Base-by-base conservation (phyloP, 78 protist genomes). In the Pelomyxa schiedti region DNA sequence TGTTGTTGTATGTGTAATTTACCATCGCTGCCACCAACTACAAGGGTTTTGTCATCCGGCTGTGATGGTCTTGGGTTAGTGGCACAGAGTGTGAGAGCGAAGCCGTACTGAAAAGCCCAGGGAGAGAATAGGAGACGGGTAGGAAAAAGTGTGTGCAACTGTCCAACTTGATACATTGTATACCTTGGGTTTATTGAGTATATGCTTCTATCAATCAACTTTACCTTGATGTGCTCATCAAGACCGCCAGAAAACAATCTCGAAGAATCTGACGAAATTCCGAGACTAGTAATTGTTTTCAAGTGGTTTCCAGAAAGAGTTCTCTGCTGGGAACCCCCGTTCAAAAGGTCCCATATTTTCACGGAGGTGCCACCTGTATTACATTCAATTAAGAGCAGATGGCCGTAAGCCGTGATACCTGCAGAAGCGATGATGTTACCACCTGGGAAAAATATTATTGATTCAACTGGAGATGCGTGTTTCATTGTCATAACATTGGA, bases 381-480 rank as follows among this genome's bases (percentile, higher is more conserved):
- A n/a, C n/a, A n/a, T n/a, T n/a, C n/a, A n/a, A n/a, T n/a, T n/a
- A n/a, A n/a, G n/a, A n/a, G n/a, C n/a, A n/a, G n/a, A n/a, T n/a
- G n/a, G n/a, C n/a, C n/a, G n/a, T n/a, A n/a, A n/a, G n/a, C n/a
- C n/a, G n/a, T n/a, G n/a, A n/a, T n/a, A n/a, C n/a, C n/a, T 0
- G 82, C 86, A 6, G 72, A 29, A 22, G 75, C 64, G 30, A 28
- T 42, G 38, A 70, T 0, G 0, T 63, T 72, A 4, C 86, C 85
- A 1, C 69, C 75, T 4, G 86, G 86, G 37, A 83, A 52, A 28
- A 65, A 0, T 35, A 63, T 9, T 7, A 80, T 43, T 1, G 8
- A 37, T 77, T 83, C 88, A 7, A 83, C 81, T 9, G 88, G 88
- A 7, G n/a, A 58, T 2, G 82, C 89, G 40, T 78, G 84, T 9